These are phyloP conservation scores for Flaveria trinervia DNA, from an alignment of 129 eudicot genomes.

Conservation along the genomic window DNA sequence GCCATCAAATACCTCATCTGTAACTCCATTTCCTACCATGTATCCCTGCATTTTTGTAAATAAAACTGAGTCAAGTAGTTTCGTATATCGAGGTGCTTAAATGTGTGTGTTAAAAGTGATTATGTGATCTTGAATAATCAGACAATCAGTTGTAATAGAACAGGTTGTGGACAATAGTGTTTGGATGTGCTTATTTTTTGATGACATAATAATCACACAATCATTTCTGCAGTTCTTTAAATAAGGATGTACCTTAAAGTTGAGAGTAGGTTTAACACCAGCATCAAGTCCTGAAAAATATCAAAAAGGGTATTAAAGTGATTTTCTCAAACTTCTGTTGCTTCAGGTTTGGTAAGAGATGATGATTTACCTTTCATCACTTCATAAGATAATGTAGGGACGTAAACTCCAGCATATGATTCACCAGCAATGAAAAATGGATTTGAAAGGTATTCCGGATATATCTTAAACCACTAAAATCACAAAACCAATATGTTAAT, in stretches of 20 bases:
- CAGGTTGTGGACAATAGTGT: neutral
- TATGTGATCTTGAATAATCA: neutral
- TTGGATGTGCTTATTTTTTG: neutral
- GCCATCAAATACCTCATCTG: constrained; percentile 79
- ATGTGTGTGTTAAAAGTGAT: neutral
- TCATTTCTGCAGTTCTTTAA: neutral
- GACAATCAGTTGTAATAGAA: neutral
- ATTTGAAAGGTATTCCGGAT: constrained; percentile 73
- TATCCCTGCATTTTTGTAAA: constrained; percentile 63
- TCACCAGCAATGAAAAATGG: constrained; percentile 89
- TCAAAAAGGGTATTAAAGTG: constrained; percentile 3
- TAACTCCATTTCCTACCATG: constrained; percentile 94
- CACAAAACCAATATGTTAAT: constrained; percentile 16
- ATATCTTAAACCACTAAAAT: constrained; percentile 87
- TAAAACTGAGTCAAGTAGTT: constrained; percentile 10
- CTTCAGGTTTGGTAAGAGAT: constrained; percentile 18
- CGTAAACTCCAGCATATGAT: constrained; percentile 95
- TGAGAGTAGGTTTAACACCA: constrained; percentile 71
- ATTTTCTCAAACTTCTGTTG: constrained; percentile 15
- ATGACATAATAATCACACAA: no score
- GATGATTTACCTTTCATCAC: constrained; percentile 69
- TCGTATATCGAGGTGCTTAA: neutral
- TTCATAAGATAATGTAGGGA: constrained; percentile 85
- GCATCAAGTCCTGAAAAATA: constrained; percentile 80
- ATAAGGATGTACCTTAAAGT: constrained; percentile 64